Percentiles rank a stretch among this genome's conserved stretches.
Evolutionary conservation across 2,329 filamentous ascomycete species (phyloP).

Genomic region (Hymenoscyphus fraxineus): DNA sequence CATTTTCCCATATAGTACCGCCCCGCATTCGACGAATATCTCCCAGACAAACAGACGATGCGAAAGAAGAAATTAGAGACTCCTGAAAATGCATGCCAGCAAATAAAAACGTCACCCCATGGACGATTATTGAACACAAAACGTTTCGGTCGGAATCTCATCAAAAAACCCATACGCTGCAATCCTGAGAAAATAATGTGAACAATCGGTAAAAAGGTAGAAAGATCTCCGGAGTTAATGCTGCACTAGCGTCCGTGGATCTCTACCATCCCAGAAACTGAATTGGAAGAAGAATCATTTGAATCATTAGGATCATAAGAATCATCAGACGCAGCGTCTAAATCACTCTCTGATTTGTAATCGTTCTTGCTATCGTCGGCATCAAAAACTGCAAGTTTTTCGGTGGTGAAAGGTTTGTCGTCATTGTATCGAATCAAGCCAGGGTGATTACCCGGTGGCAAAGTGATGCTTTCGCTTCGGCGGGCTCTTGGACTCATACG

Average conservation of each 20-base stretch:
- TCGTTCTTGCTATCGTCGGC: slow-evolving; percentile 11
- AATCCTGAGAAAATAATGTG: slow-evolving; percentile 19
- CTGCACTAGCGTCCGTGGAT: slow-evolving; percentile 35
- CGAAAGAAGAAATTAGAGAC: slow-evolving; percentile 9
- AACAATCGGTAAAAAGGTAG: slow-evolving; percentile 9
- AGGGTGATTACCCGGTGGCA: slow-evolving; percentile 42
- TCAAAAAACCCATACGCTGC: slow-evolving; percentile 21
- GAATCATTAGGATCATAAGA: slow-evolving; percentile 28
- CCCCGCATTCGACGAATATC: not conserved
- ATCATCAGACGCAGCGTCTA: slow-evolving; percentile 17
- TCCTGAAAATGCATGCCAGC: slow-evolving; percentile 11
- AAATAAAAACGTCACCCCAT: not conserved
- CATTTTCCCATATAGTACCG: slow-evolving; percentile 5
- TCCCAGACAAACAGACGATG: not conserved
- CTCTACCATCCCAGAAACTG: slow-evolving; percentile 19
- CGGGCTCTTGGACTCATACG: slow-evolving; percentile 42
- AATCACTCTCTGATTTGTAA: slow-evolving; percentile 19
- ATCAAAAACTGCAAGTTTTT: slow-evolving; percentile 12
- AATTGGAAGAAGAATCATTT: slow-evolving; percentile 23
- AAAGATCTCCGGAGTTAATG: slow-evolving; percentile 27
- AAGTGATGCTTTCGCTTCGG: slow-evolving; percentile 39
- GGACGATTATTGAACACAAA: not conserved
- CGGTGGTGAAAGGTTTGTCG: slow-evolving; percentile 29
- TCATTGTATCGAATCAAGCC: slow-evolving; percentile 44
- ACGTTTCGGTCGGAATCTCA: slow-evolving; percentile 13